Evolutionary conservation across 768 basidiomycete species (phyloP).

Genomic region (Auricularia heimuer): DNA sequence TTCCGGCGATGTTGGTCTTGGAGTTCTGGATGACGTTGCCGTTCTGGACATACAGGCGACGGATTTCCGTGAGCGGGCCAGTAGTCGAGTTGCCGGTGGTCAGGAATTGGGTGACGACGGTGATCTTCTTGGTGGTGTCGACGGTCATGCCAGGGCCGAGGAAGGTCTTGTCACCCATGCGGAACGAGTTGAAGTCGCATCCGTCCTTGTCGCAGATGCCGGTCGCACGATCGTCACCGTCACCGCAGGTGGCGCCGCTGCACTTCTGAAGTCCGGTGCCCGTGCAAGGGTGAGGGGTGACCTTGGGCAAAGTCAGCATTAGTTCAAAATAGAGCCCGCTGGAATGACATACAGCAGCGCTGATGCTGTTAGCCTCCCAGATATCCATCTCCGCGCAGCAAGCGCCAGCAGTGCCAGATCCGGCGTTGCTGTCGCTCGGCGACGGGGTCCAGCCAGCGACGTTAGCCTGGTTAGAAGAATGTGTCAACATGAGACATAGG

Average conservation of each 20-base stretch:
- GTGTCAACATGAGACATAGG: conserved; percentile 10
- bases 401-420: conserved; percentile 35
- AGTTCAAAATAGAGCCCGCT: neutral
- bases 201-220: conserved; percentile 44
- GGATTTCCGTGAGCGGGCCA: conserved; percentile 14
- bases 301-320: conserved; percentile 1
- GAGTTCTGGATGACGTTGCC: conserved; percentile 14
- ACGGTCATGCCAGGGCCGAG: conserved; percentile 15
- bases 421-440: conserved; percentile 34
- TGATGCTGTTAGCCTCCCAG: conserved; percentile 46
- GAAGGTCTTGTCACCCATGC: conserved; percentile 33
- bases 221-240: conserved; percentile 27
- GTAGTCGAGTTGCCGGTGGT: conserved; percentile 33
- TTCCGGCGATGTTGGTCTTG: conserved; percentile 18
- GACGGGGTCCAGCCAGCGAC: conserved; percentile 30
- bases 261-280: conserved; percentile 32
- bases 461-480: conserved; percentile 31
- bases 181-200: conserved; percentile 55
- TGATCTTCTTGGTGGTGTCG: conserved; percentile 12
- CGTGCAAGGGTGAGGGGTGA: conserved; percentile 44
- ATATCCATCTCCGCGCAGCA: conserved; percentile 54
- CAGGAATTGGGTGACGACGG: conserved; percentile 21
- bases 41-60: conserved; percentile 13
- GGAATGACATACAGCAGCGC: conserved; percentile 26
- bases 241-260: conserved; percentile 31